Percentiles rank a stretch among this genome's conserved stretches.
Evolutionary conservation across 2,329 filamentous ascomycete genomes (phyloP).

Genomic region (Diaporthe velutina): DNA sequence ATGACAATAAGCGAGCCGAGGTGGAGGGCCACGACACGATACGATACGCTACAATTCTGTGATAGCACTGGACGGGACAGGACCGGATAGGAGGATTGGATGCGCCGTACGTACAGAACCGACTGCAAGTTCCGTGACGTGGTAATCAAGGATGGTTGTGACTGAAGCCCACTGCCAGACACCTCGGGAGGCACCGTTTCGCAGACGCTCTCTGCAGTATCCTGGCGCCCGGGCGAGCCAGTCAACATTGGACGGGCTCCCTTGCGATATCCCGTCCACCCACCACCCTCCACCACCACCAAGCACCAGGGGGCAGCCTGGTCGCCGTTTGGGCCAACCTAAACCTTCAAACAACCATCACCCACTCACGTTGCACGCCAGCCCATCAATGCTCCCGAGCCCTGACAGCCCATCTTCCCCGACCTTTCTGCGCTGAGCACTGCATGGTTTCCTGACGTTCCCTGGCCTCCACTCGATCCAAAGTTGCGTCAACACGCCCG

Average conservation of each 20-base stretch:
- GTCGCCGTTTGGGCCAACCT: conserved; percentile 35
- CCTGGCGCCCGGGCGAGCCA: conserved; percentile 16
- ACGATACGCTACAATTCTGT: conserved; percentile 9
- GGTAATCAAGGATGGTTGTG: conserved; percentile 12
- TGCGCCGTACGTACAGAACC: background rate
- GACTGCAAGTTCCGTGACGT: background rate
- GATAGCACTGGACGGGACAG: conserved; percentile 12
- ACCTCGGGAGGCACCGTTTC: conserved; percentile 22
- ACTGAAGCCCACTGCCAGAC: background rate
- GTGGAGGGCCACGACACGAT: conserved; percentile 29
- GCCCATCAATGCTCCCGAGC: conserved; percentile 61
- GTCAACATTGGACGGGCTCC: conserved; percentile 32
- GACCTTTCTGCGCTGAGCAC: conserved; percentile 42
- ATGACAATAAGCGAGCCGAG: conserved; percentile 16
- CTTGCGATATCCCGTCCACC: conserved; percentile 32
- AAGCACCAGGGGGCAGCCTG: conserved; percentile 35
- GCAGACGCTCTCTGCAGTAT: conserved; percentile 8
- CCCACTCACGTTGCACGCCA: conserved; percentile 55
- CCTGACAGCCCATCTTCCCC: conserved; percentile 47
- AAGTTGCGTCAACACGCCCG: conserved; percentile 29
- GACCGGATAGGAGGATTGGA: conserved; percentile 2
- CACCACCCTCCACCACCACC: conserved; percentile 32
- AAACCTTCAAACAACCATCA: conserved; percentile 44
- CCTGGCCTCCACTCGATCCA: conserved; percentile 45
- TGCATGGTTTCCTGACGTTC: conserved; percentile 56